Evolutionary conservation across 1,139 yeast species (phyloP).

Genomic region (Hemisphaericaspora lyxosophila): DNA sequence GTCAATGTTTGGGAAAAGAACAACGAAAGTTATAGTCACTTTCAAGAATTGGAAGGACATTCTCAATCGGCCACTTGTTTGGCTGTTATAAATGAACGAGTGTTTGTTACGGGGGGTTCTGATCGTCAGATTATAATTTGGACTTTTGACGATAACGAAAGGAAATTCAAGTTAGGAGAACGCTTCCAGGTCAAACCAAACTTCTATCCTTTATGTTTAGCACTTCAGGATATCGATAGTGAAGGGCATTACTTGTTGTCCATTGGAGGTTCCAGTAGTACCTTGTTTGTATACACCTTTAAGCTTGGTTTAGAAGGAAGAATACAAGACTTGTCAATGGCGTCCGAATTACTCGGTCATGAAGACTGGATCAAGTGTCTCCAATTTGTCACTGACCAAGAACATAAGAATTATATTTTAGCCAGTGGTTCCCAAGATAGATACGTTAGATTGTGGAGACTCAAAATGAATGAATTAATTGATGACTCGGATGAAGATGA

Average conservation of each 20-base stretch:
- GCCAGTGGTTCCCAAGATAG: conserved; percentile 92
- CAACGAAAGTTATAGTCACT: conserved; percentile 20
- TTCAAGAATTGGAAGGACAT: conserved; percentile 41
- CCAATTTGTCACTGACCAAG: conserved; percentile 52
- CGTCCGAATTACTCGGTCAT: conserved; percentile 73
- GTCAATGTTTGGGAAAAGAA: conserved; percentile 58
- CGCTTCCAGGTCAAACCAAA: conserved; percentile 45
- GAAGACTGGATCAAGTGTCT: conserved; percentile 91
- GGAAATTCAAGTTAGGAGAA: conserved; percentile 25
- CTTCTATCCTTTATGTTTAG: conserved; percentile 65
- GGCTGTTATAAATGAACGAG: conserved; percentile 29
- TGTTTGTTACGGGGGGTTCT: conserved; percentile 65
- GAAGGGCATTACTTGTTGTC: conserved; percentile 55
- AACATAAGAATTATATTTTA: conserved; percentile 54
- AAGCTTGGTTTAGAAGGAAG: conserved; percentile 16
- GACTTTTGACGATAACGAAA: conserved; percentile 23
- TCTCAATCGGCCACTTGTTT: conserved; percentile 52
- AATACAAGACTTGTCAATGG: conserved; percentile 26
- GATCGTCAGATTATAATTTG: conserved; percentile 60
- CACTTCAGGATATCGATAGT: conserved; percentile 44
- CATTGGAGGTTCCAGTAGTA: conserved; percentile 75
- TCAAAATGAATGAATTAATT: conserved; percentile 56
- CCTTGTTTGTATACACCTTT: conserved; percentile 57
- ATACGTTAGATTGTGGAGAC: conserved; percentile 83
- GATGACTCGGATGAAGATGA: conserved; percentile 59